Conservation (phyloP, 2,329 filamentous ascomycete species). For the Penicillium capsulatum region DNA sequence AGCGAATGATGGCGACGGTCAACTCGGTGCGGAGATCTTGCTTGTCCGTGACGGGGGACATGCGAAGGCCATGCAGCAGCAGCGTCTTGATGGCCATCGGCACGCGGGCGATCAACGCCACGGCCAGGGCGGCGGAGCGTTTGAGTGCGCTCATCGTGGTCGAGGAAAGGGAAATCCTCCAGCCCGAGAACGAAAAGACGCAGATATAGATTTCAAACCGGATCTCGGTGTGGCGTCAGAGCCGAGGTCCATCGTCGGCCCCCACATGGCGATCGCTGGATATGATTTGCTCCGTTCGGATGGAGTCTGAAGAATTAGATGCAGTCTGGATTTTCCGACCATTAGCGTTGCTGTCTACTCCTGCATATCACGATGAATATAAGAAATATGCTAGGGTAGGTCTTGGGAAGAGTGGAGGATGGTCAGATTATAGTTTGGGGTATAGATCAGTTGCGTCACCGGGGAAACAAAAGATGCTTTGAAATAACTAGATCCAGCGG, state of each 20-base stretch:
- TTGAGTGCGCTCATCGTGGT: neutral
- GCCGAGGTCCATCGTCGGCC: slow-evolving; percentile 14
- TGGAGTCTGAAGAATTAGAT: too few relatives aligned
- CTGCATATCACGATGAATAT: too few relatives aligned
- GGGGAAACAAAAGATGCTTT: too few relatives aligned
- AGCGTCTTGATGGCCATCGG: slow-evolving; percentile 43
- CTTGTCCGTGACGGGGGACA: slow-evolving; percentile 68
- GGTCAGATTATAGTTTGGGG: too few relatives aligned
- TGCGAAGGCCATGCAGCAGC: slow-evolving; percentile 50
- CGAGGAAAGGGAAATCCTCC: neutral
- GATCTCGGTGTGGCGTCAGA: slow-evolving; percentile 12
- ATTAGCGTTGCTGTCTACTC: too few relatives aligned
- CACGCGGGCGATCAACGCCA: slow-evolving; percentile 36
- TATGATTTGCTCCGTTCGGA: neutral
- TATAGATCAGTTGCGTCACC: too few relatives aligned
- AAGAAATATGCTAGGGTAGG: too few relatives aligned
- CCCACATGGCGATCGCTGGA: neutral
- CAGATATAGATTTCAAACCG: slow-evolving; percentile 12
- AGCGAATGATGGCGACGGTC: slow-evolving; percentile 66
- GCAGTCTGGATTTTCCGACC: too few relatives aligned
- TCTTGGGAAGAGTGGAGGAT: too few relatives aligned
- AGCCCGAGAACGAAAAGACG: neutral
- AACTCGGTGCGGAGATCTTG: slow-evolving; percentile 74
- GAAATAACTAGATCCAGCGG: too few relatives aligned
- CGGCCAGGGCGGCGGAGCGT: slow-evolving; percentile 20